Evolutionary conservation across 2,329 filamentous ascomycete genomes (phyloP).

Genomic region (Sporothrix inflata): DNA sequence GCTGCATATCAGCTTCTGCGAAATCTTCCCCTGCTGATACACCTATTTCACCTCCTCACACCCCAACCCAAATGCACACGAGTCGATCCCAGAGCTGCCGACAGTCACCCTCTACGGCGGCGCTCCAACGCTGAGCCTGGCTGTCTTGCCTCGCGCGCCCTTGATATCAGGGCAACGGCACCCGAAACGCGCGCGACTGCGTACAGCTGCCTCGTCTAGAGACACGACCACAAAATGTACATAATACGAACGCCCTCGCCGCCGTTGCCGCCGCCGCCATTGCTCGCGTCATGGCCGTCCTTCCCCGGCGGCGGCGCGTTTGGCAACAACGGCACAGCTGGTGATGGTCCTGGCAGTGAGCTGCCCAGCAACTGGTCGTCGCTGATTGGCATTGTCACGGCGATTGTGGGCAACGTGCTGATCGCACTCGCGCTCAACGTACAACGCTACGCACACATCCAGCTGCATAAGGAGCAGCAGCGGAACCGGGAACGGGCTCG

Average conservation of each 20-base stretch:
- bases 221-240: slow-evolving; percentile 27
- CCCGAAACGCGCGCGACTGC: not conserved
- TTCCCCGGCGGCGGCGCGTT: slow-evolving; percentile 34
- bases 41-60: not conserved
- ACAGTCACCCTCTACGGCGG: slow-evolving; percentile 17
- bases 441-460: slow-evolving; percentile 91
- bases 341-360: slow-evolving; percentile 48
- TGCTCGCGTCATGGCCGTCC: slow-evolving; percentile 32
- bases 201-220: not conserved
- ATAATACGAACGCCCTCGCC: not conserved
- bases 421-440: slow-evolving; percentile 96
- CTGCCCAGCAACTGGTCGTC: slow-evolving; percentile 77
- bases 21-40: not conserved
- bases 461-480: slow-evolving; percentile 71
- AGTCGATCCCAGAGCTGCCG: slow-evolving; percentile 6
- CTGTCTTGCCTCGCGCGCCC: not conserved
- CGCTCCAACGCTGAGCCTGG: slow-evolving; percentile 25
- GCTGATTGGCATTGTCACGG: slow-evolving; percentile 90
- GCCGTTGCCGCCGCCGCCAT: slow-evolving; percentile 21
- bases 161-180: not conserved
- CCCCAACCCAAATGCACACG: slow-evolving; percentile 21
- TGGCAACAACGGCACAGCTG: slow-evolving; percentile 34
- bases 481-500: slow-evolving; percentile 59
- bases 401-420: slow-evolving; percentile 88
- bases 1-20: not conserved